These are phyloP conservation scores for Kodamaea derodonti DNA, from an alignment of 1,139 yeast genomes.

Conservation along the genomic window DNA sequence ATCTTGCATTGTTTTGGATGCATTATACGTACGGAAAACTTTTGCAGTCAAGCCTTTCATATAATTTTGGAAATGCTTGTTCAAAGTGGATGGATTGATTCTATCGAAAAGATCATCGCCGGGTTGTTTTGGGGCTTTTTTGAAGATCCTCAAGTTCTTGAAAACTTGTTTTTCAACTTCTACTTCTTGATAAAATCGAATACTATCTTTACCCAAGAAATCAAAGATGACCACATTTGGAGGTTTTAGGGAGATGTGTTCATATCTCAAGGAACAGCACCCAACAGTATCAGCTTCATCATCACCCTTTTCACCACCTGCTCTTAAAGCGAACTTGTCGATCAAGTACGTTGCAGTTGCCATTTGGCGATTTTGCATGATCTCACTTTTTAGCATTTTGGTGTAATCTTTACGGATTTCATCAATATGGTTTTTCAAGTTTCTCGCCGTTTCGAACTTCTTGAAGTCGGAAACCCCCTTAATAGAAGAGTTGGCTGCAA, in stretches of 20 bases:
- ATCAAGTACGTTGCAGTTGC: constrained; percentile 93
- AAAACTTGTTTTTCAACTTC: constrained; percentile 88
- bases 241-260: constrained; percentile 81
- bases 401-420: constrained; percentile 74
- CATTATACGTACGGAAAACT: constrained; percentile 96
- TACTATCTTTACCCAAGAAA: constrained; percentile 93
- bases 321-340: constrained; percentile 94
- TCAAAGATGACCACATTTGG: constrained; percentile 90
- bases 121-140: constrained; percentile 80
- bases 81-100: constrained; percentile 75
- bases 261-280: constrained; percentile 88
- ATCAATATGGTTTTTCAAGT: constrained; percentile 69
- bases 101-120: constrained; percentile 94
- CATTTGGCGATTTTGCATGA: constrained; percentile 85
- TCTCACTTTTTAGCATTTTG: constrained; percentile 62
- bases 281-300: constrained; percentile 99
- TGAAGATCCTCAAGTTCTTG: constrained; percentile 81
- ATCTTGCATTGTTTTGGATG: constrained; percentile 95
- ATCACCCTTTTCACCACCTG: constrained; percentile 96
- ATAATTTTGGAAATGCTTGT: constrained; percentile 82
- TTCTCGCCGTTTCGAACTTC: constrained; percentile 90
- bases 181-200: constrained; percentile 87
- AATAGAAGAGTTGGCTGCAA: constrained; percentile 87
- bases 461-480: constrained; percentile 90
- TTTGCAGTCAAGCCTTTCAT: constrained; percentile 95